phyloP scores from a whole-genome alignment of 2,329 filamentous ascomycete genomes.

The Talaromyces sp. region DNA sequence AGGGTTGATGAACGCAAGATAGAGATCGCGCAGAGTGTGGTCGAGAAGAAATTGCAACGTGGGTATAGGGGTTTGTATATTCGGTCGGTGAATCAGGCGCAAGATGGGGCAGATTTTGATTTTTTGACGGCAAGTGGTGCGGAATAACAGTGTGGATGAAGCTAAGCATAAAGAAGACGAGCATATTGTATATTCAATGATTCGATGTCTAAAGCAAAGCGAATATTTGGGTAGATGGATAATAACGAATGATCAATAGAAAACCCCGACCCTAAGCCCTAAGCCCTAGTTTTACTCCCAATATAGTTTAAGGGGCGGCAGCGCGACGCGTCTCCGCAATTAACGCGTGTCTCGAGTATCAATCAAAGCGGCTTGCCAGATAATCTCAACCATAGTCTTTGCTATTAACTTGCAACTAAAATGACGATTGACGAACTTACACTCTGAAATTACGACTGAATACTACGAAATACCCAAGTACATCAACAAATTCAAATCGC shows the following conservation, averaged over 20 bases:
- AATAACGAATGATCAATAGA: neutral
- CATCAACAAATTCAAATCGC: neutral
- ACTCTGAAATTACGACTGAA: neutral
- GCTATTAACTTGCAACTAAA: neutral
- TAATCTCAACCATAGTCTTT: neutral
- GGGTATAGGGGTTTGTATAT: slow-evolving; percentile 44
- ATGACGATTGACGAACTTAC: neutral
- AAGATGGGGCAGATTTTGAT: slow-evolving; percentile 42
- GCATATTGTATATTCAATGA: neutral
- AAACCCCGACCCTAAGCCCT: slow-evolving; percentile 28
- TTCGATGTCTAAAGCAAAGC: neutral
- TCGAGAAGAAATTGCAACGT: slow-evolving; percentile 19
- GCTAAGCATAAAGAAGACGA: neutral
- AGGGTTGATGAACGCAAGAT: slow-evolving; percentile 34
- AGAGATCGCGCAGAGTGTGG: slow-evolving; percentile 20
- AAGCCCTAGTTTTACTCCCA: slow-evolving; percentile 31
- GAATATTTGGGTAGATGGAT: neutral
- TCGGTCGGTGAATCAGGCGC: slow-evolving; percentile 42
- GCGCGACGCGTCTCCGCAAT: slow-evolving; percentile 24
- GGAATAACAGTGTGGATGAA: neutral
- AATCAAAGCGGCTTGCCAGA: neutral
- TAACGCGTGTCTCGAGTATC: slow-evolving; percentile 25
- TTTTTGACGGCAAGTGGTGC: slow-evolving; percentile 32
- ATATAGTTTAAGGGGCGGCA: neutral
- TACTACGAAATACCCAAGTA: neutral